Percentiles rank a stretch among this genome's conserved stretches.
phyloP scores from a whole-genome alignment of 2,329 filamentous ascomycete genomes.

The Penicillium occitanis region DNA sequence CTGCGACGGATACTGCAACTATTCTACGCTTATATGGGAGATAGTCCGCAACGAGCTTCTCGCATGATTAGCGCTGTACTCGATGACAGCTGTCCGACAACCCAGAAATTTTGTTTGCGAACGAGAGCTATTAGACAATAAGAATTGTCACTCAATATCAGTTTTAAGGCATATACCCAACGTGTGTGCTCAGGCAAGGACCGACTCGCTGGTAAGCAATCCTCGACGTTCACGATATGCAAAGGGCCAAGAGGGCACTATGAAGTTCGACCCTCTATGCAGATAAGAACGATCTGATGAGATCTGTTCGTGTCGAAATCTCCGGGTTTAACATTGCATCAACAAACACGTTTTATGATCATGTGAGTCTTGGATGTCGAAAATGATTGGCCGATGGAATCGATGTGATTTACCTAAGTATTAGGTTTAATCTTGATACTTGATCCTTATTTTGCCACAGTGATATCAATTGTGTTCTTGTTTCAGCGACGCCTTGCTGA shows the following conservation, averaged over 20 bases:
- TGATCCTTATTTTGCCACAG: background rate
- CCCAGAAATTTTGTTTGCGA: background rate
- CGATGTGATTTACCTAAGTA: background rate
- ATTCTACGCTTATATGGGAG: background rate
- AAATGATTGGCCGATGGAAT: slow-evolving; percentile 4
- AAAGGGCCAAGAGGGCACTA: background rate
- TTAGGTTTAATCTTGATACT: background rate
- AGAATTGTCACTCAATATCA: background rate
- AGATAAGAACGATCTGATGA: background rate
- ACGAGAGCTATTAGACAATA: background rate
- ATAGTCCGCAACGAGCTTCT: background rate
- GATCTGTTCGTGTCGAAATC: background rate
- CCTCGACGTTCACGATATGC: background rate
- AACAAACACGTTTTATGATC: background rate
- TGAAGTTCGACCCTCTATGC: background rate
- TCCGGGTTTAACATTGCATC: background rate
- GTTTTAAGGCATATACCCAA: background rate
- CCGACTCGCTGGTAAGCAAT: background rate
- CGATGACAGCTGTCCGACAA: background rate
- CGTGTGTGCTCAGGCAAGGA: background rate
- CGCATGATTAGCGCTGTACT: slow-evolving; percentile 9
- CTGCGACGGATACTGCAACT: background rate
- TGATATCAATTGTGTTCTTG: background rate
- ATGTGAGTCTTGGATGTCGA: background rate
- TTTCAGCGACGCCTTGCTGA: background rate